Evolutionary conservation across 139 green algal genomes (phyloP), one percentile per base, ranked within the genome.

Genomic region (Micractinium sp.): DNA sequence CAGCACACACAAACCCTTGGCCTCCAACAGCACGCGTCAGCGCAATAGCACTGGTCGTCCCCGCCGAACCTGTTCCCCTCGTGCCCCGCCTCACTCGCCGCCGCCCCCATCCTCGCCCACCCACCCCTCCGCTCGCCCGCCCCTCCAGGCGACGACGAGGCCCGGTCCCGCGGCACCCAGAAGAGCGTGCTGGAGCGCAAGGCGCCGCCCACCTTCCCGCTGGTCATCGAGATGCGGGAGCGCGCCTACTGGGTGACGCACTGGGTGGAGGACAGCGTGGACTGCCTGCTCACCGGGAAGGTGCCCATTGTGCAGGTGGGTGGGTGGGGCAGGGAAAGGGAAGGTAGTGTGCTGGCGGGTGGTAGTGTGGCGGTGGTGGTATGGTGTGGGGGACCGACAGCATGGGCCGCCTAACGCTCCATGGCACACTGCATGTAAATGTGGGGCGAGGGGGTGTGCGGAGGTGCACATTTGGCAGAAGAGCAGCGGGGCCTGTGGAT

Each of bases 201-300:
- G 63, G 97, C 89, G 29, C 97, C 98, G 12, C 94, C 97, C 82
- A 98, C 98, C 41, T 99, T 99, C 92, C 97, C 98, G 39, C 92
- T 99, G 36, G 92, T 98, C 0, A 96, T 99, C 0, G 98, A 99
- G 94, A 99, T 99, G 97, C 92, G 97, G 9, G 96, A 98, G 87
- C 94, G 97, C 20, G 91, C 91, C 47, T 90, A 93, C 76, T 99
- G 97, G 96, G 96, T 99, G 60, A 94, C 94, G 13, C 96, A 99
- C 91, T 96, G 93, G 93, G 93, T 96, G 66, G 94, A 97, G 86
- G 95, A 98, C 82, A 94, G 83, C 56, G 96, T 99, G 69, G 97
- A 99, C 86, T 93, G 93, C 75, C 87, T 99, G 84, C 93, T 99
- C 66, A 87, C 91, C n/a, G 94, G 94, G 23, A 93, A 94, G 73